Evolutionary conservation across 2,329 filamentous ascomycete species (phyloP), one percentile per base, ranked within the genome.

Genomic region (Ophiosphaerella herpotricha): DNA sequence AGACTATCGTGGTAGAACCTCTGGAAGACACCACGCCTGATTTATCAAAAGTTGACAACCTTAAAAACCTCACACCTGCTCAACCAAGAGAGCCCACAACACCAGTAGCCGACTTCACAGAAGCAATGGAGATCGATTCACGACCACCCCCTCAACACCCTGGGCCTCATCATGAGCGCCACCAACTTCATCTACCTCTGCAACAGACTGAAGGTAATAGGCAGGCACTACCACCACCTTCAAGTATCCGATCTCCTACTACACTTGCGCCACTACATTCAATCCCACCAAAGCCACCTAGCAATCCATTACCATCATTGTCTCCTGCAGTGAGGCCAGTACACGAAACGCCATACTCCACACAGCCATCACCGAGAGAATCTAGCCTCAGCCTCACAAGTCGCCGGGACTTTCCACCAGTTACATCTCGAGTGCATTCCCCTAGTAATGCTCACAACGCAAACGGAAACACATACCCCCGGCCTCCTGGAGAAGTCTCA

Each of bases 81-180:
- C 56, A 48, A 34, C 35, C 21, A 43, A 43, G 31, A 38, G 29
- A 44, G 14, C 43, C 41, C 39, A 49, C 36, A 5, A 35, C 43
- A 21, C 46, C 47, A 26, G 26, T 8, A 29, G 13, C 11, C 29
- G 11, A 11, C 8, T 16, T 32, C 14, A 34, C 49, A 46, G 43
- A 55, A 33, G 57, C 54, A 24, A 71, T 71, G 69, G 66, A 70
- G 41, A 58, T 68, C 50, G 65, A 70, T 24, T 55, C 67, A n/a
- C 54, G 61, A 36, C 60, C 58, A 46, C 26, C 33, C 36, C 48
- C 61, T 35, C 53, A 58, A 31, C 57, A 50, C 41, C 47, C 50
- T 44, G 58, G 55, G 37, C 60, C 41, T 40, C 58, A 54, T 39
- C 63, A 55, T 39, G 56, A 66, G 18, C 55, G 49, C 18, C 46